A percentile compares a stretch with the other conserved stretches of the same genome.
These are phyloP conservation scores for Phytophthora sp. DNA, from an alignment of 352 stramenopile species.

Conservation along the genomic window DNA sequence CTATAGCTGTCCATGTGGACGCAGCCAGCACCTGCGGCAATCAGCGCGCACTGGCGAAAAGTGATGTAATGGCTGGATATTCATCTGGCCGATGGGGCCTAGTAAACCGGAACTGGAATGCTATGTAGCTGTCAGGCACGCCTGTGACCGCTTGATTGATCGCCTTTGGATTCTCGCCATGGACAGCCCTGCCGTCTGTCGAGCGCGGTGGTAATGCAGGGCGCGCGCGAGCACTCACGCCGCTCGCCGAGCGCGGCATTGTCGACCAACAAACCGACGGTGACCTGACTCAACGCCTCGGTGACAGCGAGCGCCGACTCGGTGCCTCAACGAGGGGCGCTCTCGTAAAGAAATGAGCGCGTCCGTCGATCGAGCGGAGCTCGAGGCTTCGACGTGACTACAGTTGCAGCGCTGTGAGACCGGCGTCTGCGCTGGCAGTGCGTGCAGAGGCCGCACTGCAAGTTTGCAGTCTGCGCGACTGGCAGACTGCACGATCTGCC, in stretches of 20 bases:
- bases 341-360: neutral
- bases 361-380: neutral
- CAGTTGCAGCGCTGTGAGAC: neutral
- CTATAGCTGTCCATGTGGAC: too few species aligned
- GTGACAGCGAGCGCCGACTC: neutral
- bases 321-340: neutral
- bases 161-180: neutral
- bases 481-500: neutral
- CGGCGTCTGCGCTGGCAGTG: neutral
- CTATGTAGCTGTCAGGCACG: neutral
- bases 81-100: neutral
- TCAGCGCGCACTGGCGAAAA: too few species aligned
- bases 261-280: constrained; percentile 3
- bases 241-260: neutral
- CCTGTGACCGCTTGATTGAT: neutral
- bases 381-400: neutral
- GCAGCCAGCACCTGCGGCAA: too few species aligned
- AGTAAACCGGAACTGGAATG: neutral
- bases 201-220: too few species aligned
- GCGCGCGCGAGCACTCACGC: too few species aligned
- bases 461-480: neutral
- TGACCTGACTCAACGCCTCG: neutral
- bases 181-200: too few species aligned
- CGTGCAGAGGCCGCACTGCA: neutral
- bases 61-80: neutral